Base-by-base conservation (phyloP, 495 filamentous ascomycete genomes). In the Aspergillus carlsbadensis region DNA sequence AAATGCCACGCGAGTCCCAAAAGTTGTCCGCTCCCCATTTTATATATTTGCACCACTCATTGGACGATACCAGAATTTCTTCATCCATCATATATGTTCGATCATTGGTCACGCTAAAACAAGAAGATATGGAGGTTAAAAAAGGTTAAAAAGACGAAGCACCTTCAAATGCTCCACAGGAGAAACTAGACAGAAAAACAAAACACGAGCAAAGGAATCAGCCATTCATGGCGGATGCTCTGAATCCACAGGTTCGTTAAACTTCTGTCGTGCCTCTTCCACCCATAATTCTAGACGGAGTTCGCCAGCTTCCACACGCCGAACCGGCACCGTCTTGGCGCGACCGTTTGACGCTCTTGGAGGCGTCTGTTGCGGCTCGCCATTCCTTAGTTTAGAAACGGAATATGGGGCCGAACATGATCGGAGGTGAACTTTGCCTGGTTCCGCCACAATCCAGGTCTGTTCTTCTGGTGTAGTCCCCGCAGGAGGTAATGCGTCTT, bases 401-500 rank as follows among this genome's bases (percentile, higher is more conserved):
- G 75, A 78, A 58, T 66, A 75, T 17, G 75, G 74, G 13, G 75
- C 75, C 35, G 75, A 75, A 57, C 75, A 76, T 41, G 74, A 77
- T 60, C 71, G 62, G 26, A 75, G 60, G 48, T 78, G 72, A 26
- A 78, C 75, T 58, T 74, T 73, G 44, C 71, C 75, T 29, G 77
- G 78, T 57, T 82, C 78, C 51, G 79, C 78, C 36, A 79, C 77
- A 59, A 82, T 75, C 79, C 79, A 82, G 15, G 73, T 73, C 47
- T 76, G 73, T 64, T 80, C 75, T 58, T 77, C 74, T 55, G 65
- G 74, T 77, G 75, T 78, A 10, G 75, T 84, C 37, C 85, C 85
- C 59, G 91, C 84, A n/a, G 92, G 94, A 18, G 87, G 82, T 36
- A 85, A 77, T 2, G 82, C 81, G 44, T 89, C 84, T 47, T 90